Base-by-base conservation (phyloP, 2,329 filamentous ascomycete species). In the Penicillium digitatum region DNA sequence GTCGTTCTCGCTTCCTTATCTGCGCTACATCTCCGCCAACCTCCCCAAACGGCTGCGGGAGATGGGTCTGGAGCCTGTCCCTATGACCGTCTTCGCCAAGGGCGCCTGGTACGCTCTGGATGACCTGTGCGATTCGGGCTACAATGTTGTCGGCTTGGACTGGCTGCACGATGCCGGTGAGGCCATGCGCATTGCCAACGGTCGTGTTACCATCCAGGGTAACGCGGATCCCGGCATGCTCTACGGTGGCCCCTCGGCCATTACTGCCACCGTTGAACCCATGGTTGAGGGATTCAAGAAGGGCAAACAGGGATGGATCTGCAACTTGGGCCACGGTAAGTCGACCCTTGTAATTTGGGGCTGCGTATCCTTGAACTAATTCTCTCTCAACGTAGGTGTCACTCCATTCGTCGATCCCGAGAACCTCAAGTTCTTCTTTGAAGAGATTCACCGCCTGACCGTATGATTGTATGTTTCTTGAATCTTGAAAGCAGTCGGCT, bases 11-110 rank as follows among this genome's bases (percentile, higher is more conserved):
- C 83, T 94, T 62, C 94, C 94, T 1, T 96, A 93, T 70, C 81
- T 99, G 50, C 82, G 83, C 40, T 86, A 92, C 70, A 97, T 99
- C 64, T 86, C 91, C 11, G 80, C 87, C 63, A 83, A 92, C 63
- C 81, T 99, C 3, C 93, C 93, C 1, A 80, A 79, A 64, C 86
- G 85, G 57, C 77, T 97, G 54, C 78, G 82, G 64, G 87, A 89
- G 70, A 80, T 95, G 69, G 86, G 86, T 0, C 76, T 93, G 49
- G 88, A 92, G 55, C 81, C 79, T 11, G 93, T 99, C 3, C 94
- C 94, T 3, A 96, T 97, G 92, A 95, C 92, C 5, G 91, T 97
- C 24, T 99, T 99, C 73, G 91, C 94, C 34, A 99, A 99, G 79
- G 94, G 94, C 11, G 93, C 94, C 11, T 97, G 94, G 89, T 94